Percentiles rank a stretch among this genome's conserved stretches.
Conservation (phyloP, 2,329 filamentous ascomycete genomes). For the Erysiphe neolycopersici region DNA sequence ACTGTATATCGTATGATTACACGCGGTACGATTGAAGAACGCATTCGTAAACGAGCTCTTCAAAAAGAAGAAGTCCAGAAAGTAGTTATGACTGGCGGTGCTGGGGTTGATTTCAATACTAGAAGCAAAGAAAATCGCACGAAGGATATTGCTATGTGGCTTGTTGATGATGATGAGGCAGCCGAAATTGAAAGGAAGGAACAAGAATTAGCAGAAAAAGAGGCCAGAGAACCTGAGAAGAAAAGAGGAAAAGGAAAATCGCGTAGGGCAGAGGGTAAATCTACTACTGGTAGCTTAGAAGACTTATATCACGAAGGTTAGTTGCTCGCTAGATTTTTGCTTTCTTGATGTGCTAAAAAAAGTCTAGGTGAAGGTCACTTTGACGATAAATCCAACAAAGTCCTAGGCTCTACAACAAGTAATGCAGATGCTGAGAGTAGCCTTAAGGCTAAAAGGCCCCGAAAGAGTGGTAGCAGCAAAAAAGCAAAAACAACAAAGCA, state of each 20-base stretch:
- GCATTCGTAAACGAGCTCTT: constrained; percentile 83
- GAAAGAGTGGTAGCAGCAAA: constrained; percentile 22
- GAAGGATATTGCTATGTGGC: constrained; percentile 96
- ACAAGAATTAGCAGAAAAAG: constrained; percentile 42
- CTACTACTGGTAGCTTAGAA: constrained; percentile 44
- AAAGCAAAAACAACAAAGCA: constrained; percentile 44
- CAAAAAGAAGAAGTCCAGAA: constrained; percentile 98
- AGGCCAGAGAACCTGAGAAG: constrained; percentile 32
- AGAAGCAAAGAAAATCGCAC: constrained; percentile 74
- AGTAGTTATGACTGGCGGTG: constrained; percentile 78
- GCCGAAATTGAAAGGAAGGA: constrained; percentile 84
- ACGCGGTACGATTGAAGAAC: constrained; percentile 86
- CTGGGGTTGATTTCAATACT: constrained; percentile 88
- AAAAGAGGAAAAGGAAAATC: constrained; percentile 32
- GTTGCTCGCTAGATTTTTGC: constrained; percentile 13
- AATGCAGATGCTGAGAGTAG: constrained; percentile 24
- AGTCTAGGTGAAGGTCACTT: constrained; percentile 75
- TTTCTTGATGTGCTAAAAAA: constrained; percentile 2
- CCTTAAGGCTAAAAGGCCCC: constrained; percentile 28
- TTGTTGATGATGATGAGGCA: constrained; percentile 89
- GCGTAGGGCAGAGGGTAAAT: constrained; percentile 28
- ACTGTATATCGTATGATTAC: constrained; percentile 97
- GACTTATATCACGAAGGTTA: constrained; percentile 98
- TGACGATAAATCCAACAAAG: constrained; percentile 59
- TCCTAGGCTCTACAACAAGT: constrained; percentile 66